phyloP scores from a whole-genome alignment of 2,329 filamentous ascomycete species.

The Beauveria varroae region DNA sequence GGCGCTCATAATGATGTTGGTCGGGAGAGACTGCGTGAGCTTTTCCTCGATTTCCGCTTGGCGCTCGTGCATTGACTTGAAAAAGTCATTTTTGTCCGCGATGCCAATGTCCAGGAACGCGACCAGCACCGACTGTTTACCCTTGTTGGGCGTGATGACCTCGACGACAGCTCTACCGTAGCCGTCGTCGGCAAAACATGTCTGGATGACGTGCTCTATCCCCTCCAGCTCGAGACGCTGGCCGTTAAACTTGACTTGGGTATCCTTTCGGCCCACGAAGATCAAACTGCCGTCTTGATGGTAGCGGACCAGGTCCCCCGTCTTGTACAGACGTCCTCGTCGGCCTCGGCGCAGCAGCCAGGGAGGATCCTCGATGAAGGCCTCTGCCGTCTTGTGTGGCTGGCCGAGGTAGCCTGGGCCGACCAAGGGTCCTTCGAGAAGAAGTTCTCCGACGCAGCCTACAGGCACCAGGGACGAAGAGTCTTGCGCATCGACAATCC shows the following conservation, averaged over 20 bases:
- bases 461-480: slow-evolving; percentile 10
- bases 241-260: slow-evolving; percentile 48
- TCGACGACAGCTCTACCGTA: background rate
- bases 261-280: slow-evolving; percentile 43
- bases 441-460: slow-evolving; percentile 15
- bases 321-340: slow-evolving; percentile 16
- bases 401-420: slow-evolving; percentile 14
- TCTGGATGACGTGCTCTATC: slow-evolving; percentile 14
- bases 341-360: background rate
- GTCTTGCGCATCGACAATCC: slow-evolving; percentile 9
- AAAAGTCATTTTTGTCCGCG: background rate
- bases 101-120: background rate
- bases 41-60: background rate
- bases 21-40: background rate
- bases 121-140: background rate
- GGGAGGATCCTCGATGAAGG: slow-evolving; percentile 14
- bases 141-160: background rate
- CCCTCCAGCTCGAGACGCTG: slow-evolving; percentile 39
- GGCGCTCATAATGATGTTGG: slow-evolving; percentile 1
- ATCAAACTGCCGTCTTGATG: slow-evolving; percentile 25
- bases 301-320: slow-evolving; percentile 30
- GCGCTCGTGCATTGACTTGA: background rate
- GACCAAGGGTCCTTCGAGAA: slow-evolving; percentile 15
- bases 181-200: background rate
- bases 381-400: slow-evolving; percentile 14